Evolutionary conservation across 164 flowering plant species (phyloP), one percentile per base, ranked within the genome.

Genomic region (Paratinospora sagittata): DNA sequence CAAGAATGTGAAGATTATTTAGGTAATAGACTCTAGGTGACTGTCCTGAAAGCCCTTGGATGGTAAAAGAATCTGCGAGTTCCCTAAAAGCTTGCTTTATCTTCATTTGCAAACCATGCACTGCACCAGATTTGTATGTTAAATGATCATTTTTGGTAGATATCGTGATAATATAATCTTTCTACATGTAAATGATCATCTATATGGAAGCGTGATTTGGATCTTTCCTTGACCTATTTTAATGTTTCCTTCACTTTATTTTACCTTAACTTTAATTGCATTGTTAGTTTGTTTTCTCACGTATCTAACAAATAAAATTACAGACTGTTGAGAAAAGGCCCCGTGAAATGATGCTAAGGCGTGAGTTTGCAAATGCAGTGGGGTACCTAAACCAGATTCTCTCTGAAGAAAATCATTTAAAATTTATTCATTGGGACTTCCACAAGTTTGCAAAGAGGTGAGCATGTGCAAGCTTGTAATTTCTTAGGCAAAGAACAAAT

Each of bases 241-340:
- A 27, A 16, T 63, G 19, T 3, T 27, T 6, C 11, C 66, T 63
- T 63, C 37, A 63, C 30, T 27, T 21, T 27, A 30, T 63, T 26
- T 63, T 63, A 2, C 19, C 66, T 27, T 12, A 27, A 63, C 0
- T 27, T 27, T 3, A 27, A 27, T 34, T 27, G 19, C 37, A 33
- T 27, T 63, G 6, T 8, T 27, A 34, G 13, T 63, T 27, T 27
- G 39, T 30, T 61, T 67, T 62, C 26, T 7, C 12, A 21, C 10
- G 36, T 47, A 37, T 16, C 27, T 47, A 0, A 47, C 47, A n/a
- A 19, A 17, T 21, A 69, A 66, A 57, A 60, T 84, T 78, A 49
- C 86, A 95, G 98, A 95, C 97, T 63, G 90, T 95, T 74, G 99
- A 95, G 82, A 92, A 95, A 85, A 86, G 99, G 80, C 99, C 99